Evolutionary conservation across 176 grass and related monocot species (phyloP), one percentile per base, ranked within the genome.

Genomic region (Hsuehochloa calcarea): DNA sequence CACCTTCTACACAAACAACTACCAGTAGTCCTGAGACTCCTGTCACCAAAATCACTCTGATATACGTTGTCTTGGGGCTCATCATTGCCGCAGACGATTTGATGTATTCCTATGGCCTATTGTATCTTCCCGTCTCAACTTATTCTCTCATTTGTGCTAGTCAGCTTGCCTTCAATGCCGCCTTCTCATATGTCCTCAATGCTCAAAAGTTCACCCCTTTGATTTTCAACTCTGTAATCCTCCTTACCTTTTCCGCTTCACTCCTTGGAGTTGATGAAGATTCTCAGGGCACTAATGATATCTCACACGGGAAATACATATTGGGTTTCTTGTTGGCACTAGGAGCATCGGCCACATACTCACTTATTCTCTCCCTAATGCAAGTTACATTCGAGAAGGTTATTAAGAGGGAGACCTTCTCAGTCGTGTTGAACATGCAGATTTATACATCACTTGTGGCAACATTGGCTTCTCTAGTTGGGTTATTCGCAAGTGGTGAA

Each of bases 301-400:
- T 87, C 40, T 70, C 89, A 1, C 78, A 86, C 31, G 87, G 81
- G 39, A 90, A 91, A 49, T 89, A 90, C 61, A 82, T 72, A 25
- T 37, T 91, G 65, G 91, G 93, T 46, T 99, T 99, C 16, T 12
- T 92, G 65, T 71, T 96, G 85, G 91, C 93, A 54, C 45, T 94
- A 27, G 96, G 91, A 73, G 93, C 96, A 78, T 94, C 96, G 10
- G 93, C 96, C 45, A 87, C 89, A 54, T 96, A 92, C 78, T 94
- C 96, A 6, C 90, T 99, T 40, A 90, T 96, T 74, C 96, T 99
- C 65, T 99, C 96, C n/a, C 86, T 99, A 27, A 99, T 94, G 90
- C 89, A 96, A 91, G 83, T 96, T 51, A 54, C 90, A 55, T 94
- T 99, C 22, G 85, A 96, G 65, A 96, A 94, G 86, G 90, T 96